phyloP scores from a whole-genome alignment of 2,329 filamentous ascomycete genomes.

The Graphilbum fragrans region DNA sequence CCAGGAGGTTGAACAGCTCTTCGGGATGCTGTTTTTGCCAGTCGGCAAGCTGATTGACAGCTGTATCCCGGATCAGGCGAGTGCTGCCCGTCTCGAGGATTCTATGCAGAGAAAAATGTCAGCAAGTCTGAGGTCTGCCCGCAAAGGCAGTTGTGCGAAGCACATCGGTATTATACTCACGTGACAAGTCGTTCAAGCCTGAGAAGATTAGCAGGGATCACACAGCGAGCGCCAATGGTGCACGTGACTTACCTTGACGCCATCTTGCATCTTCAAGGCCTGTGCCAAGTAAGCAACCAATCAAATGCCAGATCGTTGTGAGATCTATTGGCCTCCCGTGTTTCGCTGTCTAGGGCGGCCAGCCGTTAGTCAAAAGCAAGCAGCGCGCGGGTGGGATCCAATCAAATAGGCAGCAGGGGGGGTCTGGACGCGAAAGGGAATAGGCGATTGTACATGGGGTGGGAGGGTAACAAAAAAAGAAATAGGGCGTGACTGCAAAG shows the following conservation, averaged over 20 bases:
- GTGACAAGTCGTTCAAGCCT: constrained; percentile 80
- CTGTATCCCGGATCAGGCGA: constrained; percentile 88
- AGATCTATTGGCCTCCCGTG: background rate
- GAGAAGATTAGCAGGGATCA: constrained; percentile 16
- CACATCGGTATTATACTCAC: constrained; percentile 41
- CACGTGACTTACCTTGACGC: constrained; percentile 36
- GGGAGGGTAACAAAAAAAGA: too few species aligned
- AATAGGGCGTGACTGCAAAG: too few species aligned
- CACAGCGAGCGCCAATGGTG: background rate
- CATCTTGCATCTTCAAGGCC: constrained; percentile 34
- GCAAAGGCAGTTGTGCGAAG: background rate
- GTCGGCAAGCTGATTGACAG: constrained; percentile 90
- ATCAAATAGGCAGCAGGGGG: too few species aligned
- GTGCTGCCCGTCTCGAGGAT: constrained; percentile 97
- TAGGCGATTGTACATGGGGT: too few species aligned
- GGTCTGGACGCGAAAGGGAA: too few species aligned
- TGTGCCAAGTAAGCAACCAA: constrained; percentile 9
- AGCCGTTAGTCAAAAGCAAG: too few species aligned
- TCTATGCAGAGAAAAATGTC: constrained; percentile 29
- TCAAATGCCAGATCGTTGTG: background rate
- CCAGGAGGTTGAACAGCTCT: constrained; percentile 90
- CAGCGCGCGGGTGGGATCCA: too few species aligned
- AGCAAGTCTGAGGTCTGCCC: too few species aligned
- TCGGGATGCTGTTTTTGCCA: constrained; percentile 97
- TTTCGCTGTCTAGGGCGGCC: too few species aligned